Conservation (phyloP, 2,329 filamentous ascomycete genomes). For the Diplodia scrobiculata region DNA sequence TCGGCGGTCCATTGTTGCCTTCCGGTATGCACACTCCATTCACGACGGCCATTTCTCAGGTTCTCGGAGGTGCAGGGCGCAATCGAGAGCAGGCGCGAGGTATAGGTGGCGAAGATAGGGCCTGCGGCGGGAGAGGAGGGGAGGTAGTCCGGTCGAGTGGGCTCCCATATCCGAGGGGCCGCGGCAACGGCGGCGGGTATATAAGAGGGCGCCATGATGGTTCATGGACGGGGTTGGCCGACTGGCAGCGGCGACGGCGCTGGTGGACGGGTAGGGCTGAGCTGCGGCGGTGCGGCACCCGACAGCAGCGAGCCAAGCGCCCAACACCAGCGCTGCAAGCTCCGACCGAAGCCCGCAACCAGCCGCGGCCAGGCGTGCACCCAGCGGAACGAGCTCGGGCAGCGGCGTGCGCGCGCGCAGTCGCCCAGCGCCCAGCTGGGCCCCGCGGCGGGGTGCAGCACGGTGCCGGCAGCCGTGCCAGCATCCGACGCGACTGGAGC, state of each 20-base stretch:
- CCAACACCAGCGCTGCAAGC: not conserved
- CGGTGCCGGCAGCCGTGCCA: slow-evolving; percentile 12
- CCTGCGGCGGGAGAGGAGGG: not conserved
- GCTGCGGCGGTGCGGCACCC: slow-evolving; percentile 21
- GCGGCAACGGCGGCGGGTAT: slow-evolving; percentile 12
- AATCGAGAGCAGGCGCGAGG: not conserved
- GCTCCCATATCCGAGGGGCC: not conserved
- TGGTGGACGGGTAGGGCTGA: slow-evolving; percentile 23
- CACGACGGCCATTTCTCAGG: not conserved
- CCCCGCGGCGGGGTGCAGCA: slow-evolving; percentile 19
- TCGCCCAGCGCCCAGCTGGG: not conserved
- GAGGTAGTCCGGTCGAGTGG: not conserved
- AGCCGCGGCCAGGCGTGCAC: not conserved
- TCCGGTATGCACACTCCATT: not conserved
- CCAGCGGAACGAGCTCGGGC: not conserved
- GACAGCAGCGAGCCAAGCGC: not conserved
- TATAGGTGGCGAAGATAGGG: not conserved
- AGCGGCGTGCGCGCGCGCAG: not conserved
- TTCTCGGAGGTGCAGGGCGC: not conserved
- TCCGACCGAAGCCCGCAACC: slow-evolving; percentile 1
- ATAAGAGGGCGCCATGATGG: slow-evolving; percentile 17
- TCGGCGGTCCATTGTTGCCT: slow-evolving; percentile 29
- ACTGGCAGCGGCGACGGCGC: slow-evolving; percentile 8
- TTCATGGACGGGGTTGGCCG: slow-evolving; percentile 8
- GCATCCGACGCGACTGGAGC: slow-evolving; percentile 15